phyloP scores from a whole-genome alignment of 2,329 filamentous ascomycete genomes.

The Cladosporium halotolerans region DNA sequence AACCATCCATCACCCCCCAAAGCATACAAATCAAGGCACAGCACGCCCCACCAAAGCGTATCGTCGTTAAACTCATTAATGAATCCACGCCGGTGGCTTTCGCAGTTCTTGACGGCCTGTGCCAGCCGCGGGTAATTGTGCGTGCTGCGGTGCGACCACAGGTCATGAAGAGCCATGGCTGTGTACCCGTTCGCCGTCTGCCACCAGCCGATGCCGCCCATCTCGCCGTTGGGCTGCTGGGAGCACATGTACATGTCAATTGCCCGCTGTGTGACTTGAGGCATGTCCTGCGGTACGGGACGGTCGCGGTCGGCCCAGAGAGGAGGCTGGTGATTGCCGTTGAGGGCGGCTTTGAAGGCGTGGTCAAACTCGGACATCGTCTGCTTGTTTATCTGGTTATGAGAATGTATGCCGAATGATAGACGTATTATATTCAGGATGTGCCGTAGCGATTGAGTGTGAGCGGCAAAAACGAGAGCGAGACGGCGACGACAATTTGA shows the following conservation, averaged over 20 bases:
- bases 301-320: slow-evolving; percentile 9
- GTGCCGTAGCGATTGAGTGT: not conserved
- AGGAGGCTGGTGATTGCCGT: slow-evolving; percentile 7
- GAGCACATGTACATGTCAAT: slow-evolving; percentile 23
- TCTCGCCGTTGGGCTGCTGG: slow-evolving; percentile 18
- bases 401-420: not conserved
- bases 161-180: slow-evolving; percentile 23
- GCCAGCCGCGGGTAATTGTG: slow-evolving; percentile 18
- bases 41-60: slow-evolving; percentile 25
- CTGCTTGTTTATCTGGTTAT: not conserved
- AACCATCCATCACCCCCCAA: slow-evolving; percentile 20
- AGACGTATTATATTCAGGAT: too few relatives aligned
- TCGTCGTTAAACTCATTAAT: slow-evolving; percentile 27
- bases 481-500: too few relatives aligned
- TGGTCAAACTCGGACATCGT: slow-evolving; percentile 5
- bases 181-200: slow-evolving; percentile 27
- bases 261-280: slow-evolving; percentile 18
- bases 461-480: not conserved
- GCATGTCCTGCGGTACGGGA: slow-evolving; percentile 6
- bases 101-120: slow-evolving; percentile 15
- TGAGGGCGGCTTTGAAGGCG: slow-evolving; percentile 3
- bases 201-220: slow-evolving; percentile 27
- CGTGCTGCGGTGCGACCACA: slow-evolving; percentile 17
- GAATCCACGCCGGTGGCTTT: slow-evolving; percentile 16
- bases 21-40: slow-evolving; percentile 20